Base-by-base conservation (phyloP, 2,329 filamentous ascomycete species). In the Nemania serpens region DNA sequence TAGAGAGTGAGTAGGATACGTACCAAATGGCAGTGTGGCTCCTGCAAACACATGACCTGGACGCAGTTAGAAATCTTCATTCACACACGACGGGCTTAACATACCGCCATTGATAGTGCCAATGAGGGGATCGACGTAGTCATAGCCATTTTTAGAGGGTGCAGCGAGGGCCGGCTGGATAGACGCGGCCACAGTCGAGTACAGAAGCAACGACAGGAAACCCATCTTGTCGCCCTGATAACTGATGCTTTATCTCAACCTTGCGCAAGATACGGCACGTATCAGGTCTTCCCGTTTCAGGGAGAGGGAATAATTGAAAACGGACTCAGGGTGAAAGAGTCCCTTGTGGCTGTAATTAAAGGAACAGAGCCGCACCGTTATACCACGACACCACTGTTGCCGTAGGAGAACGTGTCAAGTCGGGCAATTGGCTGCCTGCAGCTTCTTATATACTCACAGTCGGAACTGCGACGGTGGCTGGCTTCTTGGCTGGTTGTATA, bases 1-100 rank as follows among this genome's bases (percentile, higher is more conserved):
- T 36, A 48, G 47, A 6, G 43, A 53, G 18, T 39, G 25, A 47
- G 17, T 9, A 10, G 37, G 13, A 33, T 34, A 47, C 68, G 55
- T 58, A 71, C 69, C 73, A 57, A 73, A 75, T 2, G 73, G 73
- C 15, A 75, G 59, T 13, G 69, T 74, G 4, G 72, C 73, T 9
- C 73, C 73, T n/a, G 73, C 70, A 51, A 75, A 75, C 25, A 74
- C 72, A 69, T 75, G 73, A 7, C 72, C 73, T 75, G 52, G n/a
- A 11, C 29, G 33, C 7, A 49, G 43, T 70, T 52, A 69, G 66
- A 29, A 20, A 54, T 6, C 45, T 29, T 10, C 11, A 48, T 5
- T 17, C 29, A 49, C 12, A 25, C n/a, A 37, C 9, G 22, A 33
- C n/a, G 18, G 34, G 9, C 6, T 17, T 41, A 45, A 62, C 64